Evolutionary conservation across 2,329 filamentous ascomycete genomes (phyloP), one percentile per base, ranked within the genome.

Genomic region (Aureobasidium sp.): DNA sequence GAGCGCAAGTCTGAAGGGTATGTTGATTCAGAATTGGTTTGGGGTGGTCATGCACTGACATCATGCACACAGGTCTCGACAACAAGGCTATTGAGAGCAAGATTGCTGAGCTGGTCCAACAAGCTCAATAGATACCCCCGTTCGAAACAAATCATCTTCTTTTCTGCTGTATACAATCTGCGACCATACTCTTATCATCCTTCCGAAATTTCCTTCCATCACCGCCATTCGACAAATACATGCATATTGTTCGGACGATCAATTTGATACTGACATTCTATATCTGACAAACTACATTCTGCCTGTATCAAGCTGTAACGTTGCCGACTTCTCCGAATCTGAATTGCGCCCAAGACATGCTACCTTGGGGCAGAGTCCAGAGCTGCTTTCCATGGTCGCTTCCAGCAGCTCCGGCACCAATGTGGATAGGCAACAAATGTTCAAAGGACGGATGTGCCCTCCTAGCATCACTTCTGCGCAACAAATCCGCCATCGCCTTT

Each of bases 51-150:
- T 36, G 31, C 45, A 59, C 64, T 68, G 59, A 70, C 56, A 11
- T 5, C 11, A 17, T 15, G 31, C 20, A 22, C 20, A 11, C 66
- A 87, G 86, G 85, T 65, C 75, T 90, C 70, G 82, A 86, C 68
- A 86, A 88, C 73, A 84, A 88, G 74, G 82, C 86, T 68, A 89
- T 90, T 66, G 87, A 89, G 76, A 82, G 84, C 67, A 84, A 83
- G 74, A 81, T 90, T 67, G 83, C 84, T 62, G 77, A 79, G 57
- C 74, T 90, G 65, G 86, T 88, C 61, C 84, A 86, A 74, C 52
- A 61, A 64, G 64, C 41, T 61, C 53, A 56, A 55, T 55, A 53
- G 34, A 62, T 42, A 55, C 36, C 58, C 37, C 45, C 20, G 6
- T 34, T 22, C 42, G 15, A 37, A 31, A 22, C n/a, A 20, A 1